Percentiles rank a stretch among this genome's conserved stretches.
Evolutionary conservation across 345 rosid genomes (phyloP).

Genomic region (Leavenworthia alabamica): DNA sequence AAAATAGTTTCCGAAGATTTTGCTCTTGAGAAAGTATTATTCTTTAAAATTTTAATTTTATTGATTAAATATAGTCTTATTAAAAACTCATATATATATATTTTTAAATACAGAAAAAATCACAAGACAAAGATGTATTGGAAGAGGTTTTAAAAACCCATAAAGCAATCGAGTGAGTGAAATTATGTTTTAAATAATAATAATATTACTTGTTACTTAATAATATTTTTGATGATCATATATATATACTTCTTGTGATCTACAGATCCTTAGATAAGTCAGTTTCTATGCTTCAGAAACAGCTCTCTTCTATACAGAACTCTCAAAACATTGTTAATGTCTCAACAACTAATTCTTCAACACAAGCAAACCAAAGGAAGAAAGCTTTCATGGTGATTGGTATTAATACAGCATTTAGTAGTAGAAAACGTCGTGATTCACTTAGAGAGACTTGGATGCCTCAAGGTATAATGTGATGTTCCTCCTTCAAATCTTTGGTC

Average conservation of each 20-base stretch:
- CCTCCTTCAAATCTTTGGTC: slow-evolving; percentile 1
- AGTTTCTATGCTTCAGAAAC: slow-evolving; percentile 67
- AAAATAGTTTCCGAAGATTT: slow-evolving; percentile 47
- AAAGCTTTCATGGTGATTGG: slow-evolving; percentile 86
- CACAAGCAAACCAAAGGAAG: slow-evolving; percentile 34
- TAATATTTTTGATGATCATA: slow-evolving; percentile 5
- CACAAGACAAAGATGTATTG: slow-evolving; percentile 41
- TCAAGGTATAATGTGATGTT: slow-evolving; percentile 41
- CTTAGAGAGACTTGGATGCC: slow-evolving; percentile 99
- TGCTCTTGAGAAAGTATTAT: slow-evolving; percentile 44
- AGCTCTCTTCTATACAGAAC: slow-evolving; percentile 53
- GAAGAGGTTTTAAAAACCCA: slow-evolving; percentile 63
- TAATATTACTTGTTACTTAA: not conserved
- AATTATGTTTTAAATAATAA: no score
- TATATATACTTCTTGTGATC: slow-evolving; percentile 1
- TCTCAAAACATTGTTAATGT: slow-evolving; percentile 39
- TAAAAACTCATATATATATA: not conserved
- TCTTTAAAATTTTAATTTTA: not conserved
- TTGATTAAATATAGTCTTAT: not conserved
- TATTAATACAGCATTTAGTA: slow-evolving; percentile 93
- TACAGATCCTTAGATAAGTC: slow-evolving; percentile 75
- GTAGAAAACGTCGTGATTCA: slow-evolving; percentile 92
- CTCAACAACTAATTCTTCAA: slow-evolving; percentile 27
- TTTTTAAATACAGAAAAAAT: slow-evolving; percentile 18
- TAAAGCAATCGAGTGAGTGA: slow-evolving; percentile 79